Evolutionary conservation across 164 flowering plant species (phyloP).

Genomic region (Nelumbo lutea): DNA sequence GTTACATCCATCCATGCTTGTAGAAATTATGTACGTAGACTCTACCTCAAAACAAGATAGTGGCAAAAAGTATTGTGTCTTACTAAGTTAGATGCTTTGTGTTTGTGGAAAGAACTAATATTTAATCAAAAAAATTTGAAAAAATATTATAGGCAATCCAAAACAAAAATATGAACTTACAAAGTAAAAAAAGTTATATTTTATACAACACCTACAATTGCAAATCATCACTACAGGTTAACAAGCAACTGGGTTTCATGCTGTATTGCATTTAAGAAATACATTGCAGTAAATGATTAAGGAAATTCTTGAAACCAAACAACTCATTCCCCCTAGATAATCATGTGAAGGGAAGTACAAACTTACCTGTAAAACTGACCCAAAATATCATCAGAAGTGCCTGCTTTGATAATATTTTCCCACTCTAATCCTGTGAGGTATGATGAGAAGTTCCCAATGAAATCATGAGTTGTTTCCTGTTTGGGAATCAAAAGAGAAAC

Average conservation of each 20-base stretch:
- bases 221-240: background rate
- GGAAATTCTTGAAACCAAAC: background rate
- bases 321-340: background rate
- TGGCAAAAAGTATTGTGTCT: background rate
- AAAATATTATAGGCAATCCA: background rate
- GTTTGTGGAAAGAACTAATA: background rate
- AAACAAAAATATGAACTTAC: background rate
- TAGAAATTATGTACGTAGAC: no score
- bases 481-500: constrained; percentile 45
- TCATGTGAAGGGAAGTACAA: background rate
- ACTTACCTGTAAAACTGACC: constrained; percentile 60
- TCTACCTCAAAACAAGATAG: no score
- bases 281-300: background rate
- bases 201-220: background rate
- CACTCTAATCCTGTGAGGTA: constrained; percentile 65
- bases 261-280: background rate
- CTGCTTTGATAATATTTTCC: constrained; percentile 46
- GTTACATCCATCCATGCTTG: no score
- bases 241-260: background rate
- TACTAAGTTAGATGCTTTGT: background rate
- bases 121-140: no score
- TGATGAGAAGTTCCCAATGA: constrained; percentile 50
- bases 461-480: constrained; percentile 41
- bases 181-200: background rate
- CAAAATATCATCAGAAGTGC: constrained; percentile 38